Conservation (phyloP, 306 rosid genomes). For the Prinsepia uniflora region DNA sequence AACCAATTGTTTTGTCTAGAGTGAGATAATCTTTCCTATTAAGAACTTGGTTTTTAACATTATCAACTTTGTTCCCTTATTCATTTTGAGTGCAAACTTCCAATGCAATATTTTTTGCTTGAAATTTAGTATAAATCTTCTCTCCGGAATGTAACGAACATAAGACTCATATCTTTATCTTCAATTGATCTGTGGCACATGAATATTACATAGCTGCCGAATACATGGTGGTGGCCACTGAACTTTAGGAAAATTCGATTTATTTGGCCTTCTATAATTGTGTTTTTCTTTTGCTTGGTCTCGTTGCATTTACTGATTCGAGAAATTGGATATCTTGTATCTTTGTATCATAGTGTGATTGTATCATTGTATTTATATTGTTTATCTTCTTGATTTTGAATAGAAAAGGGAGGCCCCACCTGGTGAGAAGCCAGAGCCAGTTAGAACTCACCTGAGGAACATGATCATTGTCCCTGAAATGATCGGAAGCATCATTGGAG, state of each 20-base stretch:
- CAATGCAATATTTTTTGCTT: neutral
- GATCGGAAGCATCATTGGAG: constrained; percentile 82
- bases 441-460: constrained; percentile 78
- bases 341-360: neutral
- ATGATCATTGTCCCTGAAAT: constrained; percentile 85
- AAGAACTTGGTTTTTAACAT: neutral
- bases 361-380: neutral
- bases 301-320: neutral
- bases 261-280: neutral
- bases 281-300: neutral
- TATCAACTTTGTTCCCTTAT: neutral
- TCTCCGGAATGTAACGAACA: neutral
- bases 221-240: neutral
- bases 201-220: neutral
- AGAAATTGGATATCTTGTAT: neutral
- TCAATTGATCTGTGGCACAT: neutral
- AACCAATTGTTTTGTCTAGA: no score
- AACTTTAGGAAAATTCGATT: neutral
- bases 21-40: neutral
- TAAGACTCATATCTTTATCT: neutral
- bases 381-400: neutral
- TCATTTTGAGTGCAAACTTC: neutral
- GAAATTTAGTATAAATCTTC: neutral
- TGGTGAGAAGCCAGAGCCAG: constrained; percentile 91
- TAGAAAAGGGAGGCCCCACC: constrained; percentile 88